Evolutionary conservation across 2,329 filamentous ascomycete species (phyloP), one percentile per base, ranked within the genome.

Genomic region (Talaromyces sp.): DNA sequence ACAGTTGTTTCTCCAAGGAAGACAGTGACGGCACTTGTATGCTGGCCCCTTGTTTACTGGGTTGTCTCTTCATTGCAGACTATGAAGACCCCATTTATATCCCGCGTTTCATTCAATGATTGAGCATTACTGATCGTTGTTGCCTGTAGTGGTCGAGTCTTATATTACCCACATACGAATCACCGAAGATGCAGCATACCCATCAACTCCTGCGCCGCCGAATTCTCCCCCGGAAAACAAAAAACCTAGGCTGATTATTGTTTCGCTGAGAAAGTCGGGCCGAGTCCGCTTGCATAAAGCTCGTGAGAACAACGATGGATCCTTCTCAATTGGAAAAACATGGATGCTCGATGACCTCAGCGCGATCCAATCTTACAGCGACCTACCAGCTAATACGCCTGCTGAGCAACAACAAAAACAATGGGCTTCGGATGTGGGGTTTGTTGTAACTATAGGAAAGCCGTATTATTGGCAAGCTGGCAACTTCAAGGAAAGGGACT

Each of bases 151-250:
- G 67, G 81, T 87, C 67, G 95, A 99, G 79, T 97, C 92, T 35
- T 99, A 99, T 79, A 99, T 99, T 70, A 99, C 95, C 24, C 95
- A 99, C 73, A 93, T 98, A 69, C 86, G 89, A 70, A 92, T 99
- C 70, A 86, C 86, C 66, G 95, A 99, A 79, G 96, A 91, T 81
- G 87, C 88, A 60, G 83, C 85, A 46, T 88, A 93, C 75, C 92
- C 93, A 17, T 93, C 92, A 24, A 83, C 84, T 41, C 95, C 95
- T 35, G 89, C 95, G 57, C 93, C 95, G 3, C 91, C 91, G 2
- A 87, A 89, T 65, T 86, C 88, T n/a, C 80, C 83, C 9, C 78
- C 86, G 10, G 84, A 89, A 57, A 86, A 88, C 70, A 93, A 96
- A 75, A 99, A 99, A 76, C 85, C 88, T 54, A 87, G 95, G 69